A percentile compares a stretch with the other conserved stretches of the same genome.
These are phyloP conservation scores for Phtheirospermum japonicum DNA, from an alignment of 257 asterid genomes.

Conservation along the genomic window DNA sequence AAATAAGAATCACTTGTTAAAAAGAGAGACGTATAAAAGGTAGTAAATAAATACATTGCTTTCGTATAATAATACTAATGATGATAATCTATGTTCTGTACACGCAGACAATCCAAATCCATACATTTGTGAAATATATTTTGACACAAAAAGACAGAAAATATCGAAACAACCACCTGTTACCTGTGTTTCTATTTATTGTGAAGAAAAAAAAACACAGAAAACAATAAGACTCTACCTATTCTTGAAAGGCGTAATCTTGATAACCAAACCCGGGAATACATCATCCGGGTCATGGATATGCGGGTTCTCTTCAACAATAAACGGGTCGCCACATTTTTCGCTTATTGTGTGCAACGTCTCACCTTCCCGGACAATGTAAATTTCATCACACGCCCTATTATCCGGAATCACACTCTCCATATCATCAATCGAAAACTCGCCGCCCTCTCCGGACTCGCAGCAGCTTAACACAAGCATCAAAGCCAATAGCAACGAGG, in stretches of 20 bases:
- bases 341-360: constrained; percentile 37
- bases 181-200: background rate
- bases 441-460: constrained; percentile 40
- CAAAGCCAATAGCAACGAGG: constrained; percentile 46
- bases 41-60: no score
- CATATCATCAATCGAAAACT: background rate
- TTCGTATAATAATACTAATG: no score
- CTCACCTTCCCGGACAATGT: constrained; percentile 78
- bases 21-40: no score
- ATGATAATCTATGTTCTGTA: no score
- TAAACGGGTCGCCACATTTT: constrained; percentile 77
- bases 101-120: no score
- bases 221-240: background rate
- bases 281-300: constrained; percentile 38
- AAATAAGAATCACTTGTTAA: no score
- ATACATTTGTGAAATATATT: no score
- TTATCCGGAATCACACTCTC: constrained; percentile 5
- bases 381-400: constrained; percentile 64
- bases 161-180: no score
- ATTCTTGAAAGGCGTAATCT: constrained; percentile 56
- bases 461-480: constrained; percentile 63
- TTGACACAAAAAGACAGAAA: no score
- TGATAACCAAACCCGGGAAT: constrained; percentile 70
- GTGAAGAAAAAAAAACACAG: background rate
- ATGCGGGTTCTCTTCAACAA: constrained; percentile 87